Conservation (phyloP, 108 stramenopile genomes). For the Skeletonema grethae region DNA sequence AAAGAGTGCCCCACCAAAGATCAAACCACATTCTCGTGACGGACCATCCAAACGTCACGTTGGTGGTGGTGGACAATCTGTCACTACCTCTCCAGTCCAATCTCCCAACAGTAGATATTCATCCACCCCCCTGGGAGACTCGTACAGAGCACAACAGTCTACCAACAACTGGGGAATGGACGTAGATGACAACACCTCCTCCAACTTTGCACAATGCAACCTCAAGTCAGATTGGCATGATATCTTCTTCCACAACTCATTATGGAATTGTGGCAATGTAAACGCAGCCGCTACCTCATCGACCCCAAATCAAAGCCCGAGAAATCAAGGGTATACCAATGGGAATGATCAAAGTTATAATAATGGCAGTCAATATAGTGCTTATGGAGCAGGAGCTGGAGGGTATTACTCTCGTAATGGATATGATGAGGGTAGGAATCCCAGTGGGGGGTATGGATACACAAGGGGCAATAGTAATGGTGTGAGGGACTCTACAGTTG, state of each 20-base stretch:
- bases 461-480: conserved; percentile 25
- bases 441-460: not conserved
- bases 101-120: conserved; percentile 20
- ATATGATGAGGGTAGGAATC: conserved; percentile 2
- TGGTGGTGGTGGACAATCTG: not conserved
- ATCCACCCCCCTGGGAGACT: not conserved
- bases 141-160: not conserved
- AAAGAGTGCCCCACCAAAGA: conserved; percentile 64
- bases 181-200: not conserved
- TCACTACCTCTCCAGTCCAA: not conserved
- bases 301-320: conserved; percentile 37
- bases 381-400: not conserved
- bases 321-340: conserved; percentile 27
- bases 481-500: conserved; percentile 32
- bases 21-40: conserved; percentile 80
- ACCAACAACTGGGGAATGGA: conserved; percentile 64
- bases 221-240: conserved; percentile 4
- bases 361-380: conserved; percentile 3
- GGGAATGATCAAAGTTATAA: conserved; percentile 6
- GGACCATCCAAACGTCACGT: conserved; percentile 42
- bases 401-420: conserved; percentile 1
- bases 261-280: conserved; percentile 78
- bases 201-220: not conserved
- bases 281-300: conserved; percentile 55
- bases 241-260: conserved; percentile 65